A percentile compares a stretch with the other conserved stretches of the same genome.
phyloP scores from a whole-genome alignment of 768 basidiomycete genomes.

The Pisolithus sp. region DNA sequence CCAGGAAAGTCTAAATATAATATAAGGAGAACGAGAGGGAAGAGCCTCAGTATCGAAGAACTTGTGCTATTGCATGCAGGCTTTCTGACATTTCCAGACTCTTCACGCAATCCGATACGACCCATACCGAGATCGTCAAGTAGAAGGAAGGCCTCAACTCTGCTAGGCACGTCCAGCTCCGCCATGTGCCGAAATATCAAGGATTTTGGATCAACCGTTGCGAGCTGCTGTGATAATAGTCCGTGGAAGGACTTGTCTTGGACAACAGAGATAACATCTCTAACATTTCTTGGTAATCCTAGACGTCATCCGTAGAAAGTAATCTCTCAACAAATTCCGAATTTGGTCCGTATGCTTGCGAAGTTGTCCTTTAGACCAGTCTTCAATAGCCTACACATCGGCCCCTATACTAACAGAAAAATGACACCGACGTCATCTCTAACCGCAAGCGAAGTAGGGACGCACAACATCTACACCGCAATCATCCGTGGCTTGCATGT shows the following conservation, averaged over 20 bases:
- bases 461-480: conserved; percentile 72
- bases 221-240: conserved; percentile 13
- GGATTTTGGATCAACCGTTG: background rate
- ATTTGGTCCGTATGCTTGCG: conserved; percentile 55
- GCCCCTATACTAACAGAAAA: background rate
- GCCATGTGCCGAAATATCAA: conserved; percentile 5
- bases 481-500: conserved; percentile 59
- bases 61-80: conserved; percentile 43
- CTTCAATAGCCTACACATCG: conserved; percentile 30
- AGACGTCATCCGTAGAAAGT: conserved; percentile 61
- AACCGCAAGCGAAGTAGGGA: conserved; percentile 74
- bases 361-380: conserved; percentile 69
- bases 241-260: conserved; percentile 15
- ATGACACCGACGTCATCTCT: conserved; percentile 63
- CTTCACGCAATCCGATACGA: conserved; percentile 30
- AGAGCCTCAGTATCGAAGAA: conserved; percentile 40
- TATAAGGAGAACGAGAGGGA: background rate
- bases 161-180: conserved; percentile 11
- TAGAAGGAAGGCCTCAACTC: conserved; percentile 19
- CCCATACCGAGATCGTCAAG: conserved; percentile 14
- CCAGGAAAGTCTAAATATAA: no score
- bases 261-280: background rate
- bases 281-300: conserved; percentile 35
- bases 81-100: conserved; percentile 46
- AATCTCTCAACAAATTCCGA: conserved; percentile 68